A percentile compares a stretch with the other conserved stretches of the same genome.
These are phyloP conservation scores for Vigna mungo DNA, from an alignment of 306 rosid species.

Conservation along the genomic window DNA sequence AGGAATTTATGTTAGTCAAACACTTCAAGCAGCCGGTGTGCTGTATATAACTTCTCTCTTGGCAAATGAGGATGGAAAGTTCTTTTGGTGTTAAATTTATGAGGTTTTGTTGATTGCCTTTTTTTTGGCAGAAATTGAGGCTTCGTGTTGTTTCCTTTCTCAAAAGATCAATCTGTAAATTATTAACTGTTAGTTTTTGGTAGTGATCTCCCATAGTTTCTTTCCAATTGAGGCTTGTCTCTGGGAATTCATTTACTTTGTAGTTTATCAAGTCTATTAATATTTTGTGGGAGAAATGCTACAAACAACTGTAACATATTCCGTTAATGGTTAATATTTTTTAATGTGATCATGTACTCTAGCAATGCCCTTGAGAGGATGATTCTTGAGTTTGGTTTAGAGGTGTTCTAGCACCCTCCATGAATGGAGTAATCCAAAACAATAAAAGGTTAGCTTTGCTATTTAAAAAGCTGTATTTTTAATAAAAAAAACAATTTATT, in stretches of 20 bases:
- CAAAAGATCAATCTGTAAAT: constrained; percentile 36
- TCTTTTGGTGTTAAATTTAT: constrained; percentile 26
- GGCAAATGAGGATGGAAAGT: constrained; percentile 18
- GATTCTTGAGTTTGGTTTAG: too few relatives aligned
- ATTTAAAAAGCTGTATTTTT: too few relatives aligned
- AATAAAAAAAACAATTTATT: too few relatives aligned
- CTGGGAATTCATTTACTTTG: not conserved
- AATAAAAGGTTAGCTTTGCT: too few relatives aligned
- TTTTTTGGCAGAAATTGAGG: constrained; percentile 31
- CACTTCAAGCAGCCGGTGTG: constrained; percentile 12
- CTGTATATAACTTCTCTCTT: not conserved
- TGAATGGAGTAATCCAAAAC: too few relatives aligned
- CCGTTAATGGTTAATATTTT: not conserved
- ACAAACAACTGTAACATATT: constrained; percentile 2
- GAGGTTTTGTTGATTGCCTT: constrained; percentile 31
- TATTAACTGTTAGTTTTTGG: constrained; percentile 11
- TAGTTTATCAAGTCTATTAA: not conserved
- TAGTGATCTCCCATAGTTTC: not conserved
- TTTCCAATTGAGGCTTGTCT: not conserved
- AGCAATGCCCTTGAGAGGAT: not conserved
- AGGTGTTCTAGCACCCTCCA: not conserved
- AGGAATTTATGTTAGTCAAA: not conserved
- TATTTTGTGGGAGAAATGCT: not conserved
- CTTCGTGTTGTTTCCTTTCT: constrained; percentile 31
- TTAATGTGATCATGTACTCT: not conserved